These are phyloP conservation scores for Seiridium unicorne DNA, from an alignment of 2,329 filamentous ascomycete genomes.

Conservation along the genomic window DNA sequence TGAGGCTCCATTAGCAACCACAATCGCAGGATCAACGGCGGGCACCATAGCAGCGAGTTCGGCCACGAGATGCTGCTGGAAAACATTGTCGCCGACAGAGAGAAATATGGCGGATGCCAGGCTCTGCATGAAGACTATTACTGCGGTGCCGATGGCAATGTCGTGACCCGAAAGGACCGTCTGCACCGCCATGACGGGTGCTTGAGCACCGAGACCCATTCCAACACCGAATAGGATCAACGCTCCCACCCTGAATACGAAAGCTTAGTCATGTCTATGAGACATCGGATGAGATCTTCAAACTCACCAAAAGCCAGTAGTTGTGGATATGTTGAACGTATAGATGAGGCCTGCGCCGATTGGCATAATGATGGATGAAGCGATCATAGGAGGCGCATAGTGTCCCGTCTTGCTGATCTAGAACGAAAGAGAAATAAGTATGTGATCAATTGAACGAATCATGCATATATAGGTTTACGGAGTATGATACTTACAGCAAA, in stretches of 20 bases:
- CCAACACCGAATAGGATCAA: slow-evolving; percentile 25
- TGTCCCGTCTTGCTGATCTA: slow-evolving; percentile 24
- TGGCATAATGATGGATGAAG: slow-evolving; percentile 14
- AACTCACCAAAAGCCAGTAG: slow-evolving; percentile 16
- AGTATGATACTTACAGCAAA: slow-evolving; percentile 11
- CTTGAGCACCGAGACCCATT: slow-evolving; percentile 24
- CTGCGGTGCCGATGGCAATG: slow-evolving; percentile 24
- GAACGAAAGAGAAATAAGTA: too few relatives aligned
- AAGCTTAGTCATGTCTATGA: too few relatives aligned
- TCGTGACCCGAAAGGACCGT: slow-evolving; percentile 21
- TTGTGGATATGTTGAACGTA: slow-evolving; percentile 17
- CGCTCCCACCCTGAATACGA: slow-evolving; percentile 23
- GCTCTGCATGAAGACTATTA: slow-evolving; percentile 24
- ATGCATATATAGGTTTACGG: too few relatives aligned
- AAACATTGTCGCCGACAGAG: slow-evolving; percentile 23
- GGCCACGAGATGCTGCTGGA: slow-evolving; percentile 17
- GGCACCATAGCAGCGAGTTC: slow-evolving; percentile 8
- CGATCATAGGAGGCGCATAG: slow-evolving; percentile 25
- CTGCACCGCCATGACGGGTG: slow-evolving; percentile 25
- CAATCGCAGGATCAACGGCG: neutral
- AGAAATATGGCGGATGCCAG: slow-evolving; percentile 21
- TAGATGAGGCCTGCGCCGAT: slow-evolving; percentile 20
- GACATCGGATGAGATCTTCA: too few relatives aligned
- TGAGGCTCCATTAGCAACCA: neutral
- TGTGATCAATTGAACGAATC: too few relatives aligned